Conservation (phyloP, 2,329 filamentous ascomycete species). For the Nothophaeocryptopus gaeumannii region DNA sequence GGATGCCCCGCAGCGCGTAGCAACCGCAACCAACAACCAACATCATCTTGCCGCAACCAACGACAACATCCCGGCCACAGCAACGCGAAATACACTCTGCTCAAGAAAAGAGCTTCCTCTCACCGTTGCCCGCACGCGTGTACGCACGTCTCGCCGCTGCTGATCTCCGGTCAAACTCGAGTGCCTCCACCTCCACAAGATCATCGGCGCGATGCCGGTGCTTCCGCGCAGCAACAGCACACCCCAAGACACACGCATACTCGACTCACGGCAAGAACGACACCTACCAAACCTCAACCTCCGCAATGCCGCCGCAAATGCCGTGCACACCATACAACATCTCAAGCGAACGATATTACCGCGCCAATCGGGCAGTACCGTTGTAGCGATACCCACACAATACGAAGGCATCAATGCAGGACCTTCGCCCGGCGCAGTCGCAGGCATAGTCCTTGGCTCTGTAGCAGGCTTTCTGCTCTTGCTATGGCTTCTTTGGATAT, state of each 20-base stretch:
- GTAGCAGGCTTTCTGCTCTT: slow-evolving; percentile 54
- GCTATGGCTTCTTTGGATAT: slow-evolving; percentile 50
- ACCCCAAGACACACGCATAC: slow-evolving; percentile 24
- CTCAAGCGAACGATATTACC: slow-evolving; percentile 13
- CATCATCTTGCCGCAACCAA: no score
- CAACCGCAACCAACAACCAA: no score
- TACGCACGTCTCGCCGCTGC: no score
- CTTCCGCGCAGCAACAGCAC: slow-evolving; percentile 1
- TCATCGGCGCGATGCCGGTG: slow-evolving; percentile 15
- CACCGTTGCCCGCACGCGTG: no score
- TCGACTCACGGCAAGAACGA: slow-evolving; percentile 28
- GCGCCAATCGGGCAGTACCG: slow-evolving; percentile 20
- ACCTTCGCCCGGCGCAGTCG: slow-evolving; percentile 56
- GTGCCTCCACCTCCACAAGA: not conserved
- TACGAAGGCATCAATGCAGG: slow-evolving; percentile 56
- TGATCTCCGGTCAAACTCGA: not conserved
- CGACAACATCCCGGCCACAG: no score
- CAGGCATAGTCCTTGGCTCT: slow-evolving; percentile 58
- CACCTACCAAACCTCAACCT: not conserved
- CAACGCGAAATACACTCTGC: no score
- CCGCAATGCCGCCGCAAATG: slow-evolving; percentile 7
- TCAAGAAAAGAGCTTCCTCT: no score
- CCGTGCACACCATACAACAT: slow-evolving; percentile 11
- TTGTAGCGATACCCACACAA: slow-evolving; percentile 41
- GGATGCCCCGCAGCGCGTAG: no score